Percentiles rank a stretch among this genome's conserved stretches.
These are phyloP conservation scores for Sporothrix globosa DNA, from an alignment of 2,329 filamentous ascomycete genomes.

Conservation along the genomic window DNA sequence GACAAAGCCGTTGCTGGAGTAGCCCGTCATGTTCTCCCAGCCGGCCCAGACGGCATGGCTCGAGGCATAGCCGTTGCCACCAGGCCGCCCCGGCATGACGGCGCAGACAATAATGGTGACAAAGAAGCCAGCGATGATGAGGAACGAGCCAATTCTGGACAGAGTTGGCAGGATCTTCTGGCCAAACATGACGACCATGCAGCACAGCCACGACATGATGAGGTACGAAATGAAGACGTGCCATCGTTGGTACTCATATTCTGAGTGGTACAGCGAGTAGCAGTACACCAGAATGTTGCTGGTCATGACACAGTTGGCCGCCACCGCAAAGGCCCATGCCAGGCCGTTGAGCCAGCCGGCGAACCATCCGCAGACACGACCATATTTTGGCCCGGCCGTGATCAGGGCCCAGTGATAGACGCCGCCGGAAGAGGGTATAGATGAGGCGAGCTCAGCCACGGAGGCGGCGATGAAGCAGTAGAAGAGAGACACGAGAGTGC, in stretches of 20 bases:
- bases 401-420: constrained; percentile 66
- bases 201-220: constrained; percentile 47
- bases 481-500: constrained; percentile 46
- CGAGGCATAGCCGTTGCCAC: constrained; percentile 43
- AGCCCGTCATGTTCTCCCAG: constrained; percentile 48
- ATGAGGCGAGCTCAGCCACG: constrained; percentile 63
- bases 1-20: constrained; percentile 47
- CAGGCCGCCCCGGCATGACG: constrained; percentile 50
- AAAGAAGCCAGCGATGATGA: constrained; percentile 60
- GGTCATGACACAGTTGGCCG: constrained; percentile 49
- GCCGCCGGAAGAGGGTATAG: constrained; percentile 63
- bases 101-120: constrained; percentile 22
- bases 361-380: constrained; percentile 54
- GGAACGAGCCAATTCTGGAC: constrained; percentile 58
- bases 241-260: constrained; percentile 46
- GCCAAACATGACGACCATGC: constrained; percentile 53
- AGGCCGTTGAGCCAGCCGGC: constrained; percentile 54
- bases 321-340: constrained; percentile 48
- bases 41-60: constrained; percentile 48
- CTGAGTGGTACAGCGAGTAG: constrained; percentile 49
- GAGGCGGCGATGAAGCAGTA: constrained; percentile 63
- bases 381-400: constrained; percentile 53
- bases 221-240: constrained; percentile 51
- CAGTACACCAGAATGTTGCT: constrained; percentile 50
- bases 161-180: constrained; percentile 57